Conservation (phyloP, 108 stramenopile species). For the Epipyxis sp. region DNA sequence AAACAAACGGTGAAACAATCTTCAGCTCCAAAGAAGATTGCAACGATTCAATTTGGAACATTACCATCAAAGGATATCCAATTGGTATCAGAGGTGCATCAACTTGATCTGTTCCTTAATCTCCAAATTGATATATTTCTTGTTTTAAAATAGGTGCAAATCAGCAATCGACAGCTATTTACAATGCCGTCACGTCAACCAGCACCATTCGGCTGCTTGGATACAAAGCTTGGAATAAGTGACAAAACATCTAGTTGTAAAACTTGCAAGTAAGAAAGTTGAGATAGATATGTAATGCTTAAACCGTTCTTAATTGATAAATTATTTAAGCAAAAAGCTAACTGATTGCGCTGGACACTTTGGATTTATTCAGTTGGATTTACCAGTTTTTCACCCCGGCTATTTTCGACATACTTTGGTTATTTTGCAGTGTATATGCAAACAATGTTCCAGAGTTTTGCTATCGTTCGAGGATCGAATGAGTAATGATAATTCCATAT, state of each 20-base stretch:
- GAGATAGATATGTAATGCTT: not conserved
- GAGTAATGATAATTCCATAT: no score
- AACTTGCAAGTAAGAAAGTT: slow-evolving; percentile 71
- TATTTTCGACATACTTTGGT: slow-evolving; percentile 87
- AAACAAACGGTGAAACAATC: not conserved
- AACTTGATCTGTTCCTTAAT: no score
- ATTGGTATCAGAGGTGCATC: slow-evolving; percentile 84
- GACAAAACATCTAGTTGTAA: slow-evolving; percentile 79
- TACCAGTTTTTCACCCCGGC: slow-evolving; percentile 97
- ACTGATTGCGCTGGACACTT: slow-evolving; percentile 93
- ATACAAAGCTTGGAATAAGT: slow-evolving; percentile 84
- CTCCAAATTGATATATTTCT: no score
- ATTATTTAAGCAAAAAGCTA: slow-evolving; percentile 54
- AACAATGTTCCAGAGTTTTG: slow-evolving; percentile 86
- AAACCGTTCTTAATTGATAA: not conserved
- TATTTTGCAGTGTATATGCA: slow-evolving; percentile 91
- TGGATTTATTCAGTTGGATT: slow-evolving; percentile 84
- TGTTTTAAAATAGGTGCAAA: no score
- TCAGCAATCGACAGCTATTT: slow-evolving; percentile 83
- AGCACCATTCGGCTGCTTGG: slow-evolving; percentile 81
- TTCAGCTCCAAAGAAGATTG: slow-evolving; percentile 75
- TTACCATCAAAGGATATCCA: slow-evolving; percentile 84
- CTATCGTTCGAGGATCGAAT: slow-evolving; percentile 64
- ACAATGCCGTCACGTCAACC: slow-evolving; percentile 82
- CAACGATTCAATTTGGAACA: slow-evolving; percentile 90